Percentiles rank a stretch among this genome's conserved stretches.
phyloP scores from a whole-genome alignment of 2,329 filamentous ascomycete species.

The Rosellinia necatrix region DNA sequence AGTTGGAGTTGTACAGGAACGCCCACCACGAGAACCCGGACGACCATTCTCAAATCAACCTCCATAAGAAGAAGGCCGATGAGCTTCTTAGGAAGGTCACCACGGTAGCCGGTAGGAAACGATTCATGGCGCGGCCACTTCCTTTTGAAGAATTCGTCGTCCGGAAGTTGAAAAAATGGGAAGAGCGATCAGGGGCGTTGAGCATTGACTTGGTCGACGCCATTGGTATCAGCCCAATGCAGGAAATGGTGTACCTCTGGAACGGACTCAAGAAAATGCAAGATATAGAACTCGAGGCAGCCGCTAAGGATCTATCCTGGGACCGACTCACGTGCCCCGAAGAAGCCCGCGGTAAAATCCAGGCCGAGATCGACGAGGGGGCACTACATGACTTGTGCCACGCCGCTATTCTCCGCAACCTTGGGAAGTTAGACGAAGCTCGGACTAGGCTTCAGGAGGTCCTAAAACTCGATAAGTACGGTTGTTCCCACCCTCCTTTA shows the following conservation, averaged over 20 bases:
- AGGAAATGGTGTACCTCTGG: slow-evolving; percentile 96
- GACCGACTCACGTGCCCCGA: slow-evolving; percentile 59
- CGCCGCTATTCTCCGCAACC: slow-evolving; percentile 67
- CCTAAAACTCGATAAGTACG: slow-evolving; percentile 65
- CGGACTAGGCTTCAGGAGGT: slow-evolving; percentile 68
- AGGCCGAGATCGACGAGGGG: slow-evolving; percentile 61
- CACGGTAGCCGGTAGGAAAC: slow-evolving; percentile 78
- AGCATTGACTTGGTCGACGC: slow-evolving; percentile 76
- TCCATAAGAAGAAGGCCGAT: slow-evolving; percentile 67
- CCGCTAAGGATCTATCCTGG: slow-evolving; percentile 67
- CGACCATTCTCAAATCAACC: slow-evolving; percentile 51
- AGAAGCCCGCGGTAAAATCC: slow-evolving; percentile 50
- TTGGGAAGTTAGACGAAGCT: slow-evolving; percentile 68
- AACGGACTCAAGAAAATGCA: slow-evolving; percentile 85
- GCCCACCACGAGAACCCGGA: slow-evolving; percentile 47
- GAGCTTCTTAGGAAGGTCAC: slow-evolving; percentile 74
- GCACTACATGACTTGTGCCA: slow-evolving; percentile 70
- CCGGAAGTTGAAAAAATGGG: slow-evolving; percentile 88
- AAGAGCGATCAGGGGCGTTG: slow-evolving; percentile 71
- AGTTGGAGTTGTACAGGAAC: slow-evolving; percentile 81
- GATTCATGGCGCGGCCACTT: slow-evolving; percentile 85
- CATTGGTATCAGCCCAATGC: slow-evolving; percentile 76
- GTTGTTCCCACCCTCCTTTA: slow-evolving; percentile 8
- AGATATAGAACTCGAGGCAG: slow-evolving; percentile 64
- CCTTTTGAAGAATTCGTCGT: slow-evolving; percentile 87